A percentile compares a stretch with the other conserved stretches of the same genome.
These are phyloP conservation scores for Sporothrix inflata DNA, from an alignment of 2,329 filamentous ascomycete species.

Conservation along the genomic window DNA sequence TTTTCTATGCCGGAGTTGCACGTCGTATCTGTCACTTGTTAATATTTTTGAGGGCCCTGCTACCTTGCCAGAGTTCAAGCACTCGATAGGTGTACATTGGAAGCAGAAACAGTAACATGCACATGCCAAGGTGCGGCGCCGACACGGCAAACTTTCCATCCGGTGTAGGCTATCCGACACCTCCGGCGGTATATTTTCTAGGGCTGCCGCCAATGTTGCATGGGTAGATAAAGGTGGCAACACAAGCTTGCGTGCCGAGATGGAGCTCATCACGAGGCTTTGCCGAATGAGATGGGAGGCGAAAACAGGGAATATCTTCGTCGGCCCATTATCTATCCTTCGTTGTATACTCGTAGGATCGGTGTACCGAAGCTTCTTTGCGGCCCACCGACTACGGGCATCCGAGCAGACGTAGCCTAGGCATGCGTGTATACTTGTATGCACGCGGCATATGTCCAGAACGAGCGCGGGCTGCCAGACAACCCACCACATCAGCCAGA, in stretches of 20 bases:
- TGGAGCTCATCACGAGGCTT: not conserved
- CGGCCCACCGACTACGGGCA: not conserved
- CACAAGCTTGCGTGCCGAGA: not conserved
- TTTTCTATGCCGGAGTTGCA: not conserved
- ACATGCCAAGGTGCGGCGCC: not conserved
- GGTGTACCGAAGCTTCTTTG: slow-evolving; percentile 9
- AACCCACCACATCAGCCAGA: not conserved
- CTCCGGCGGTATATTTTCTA: not conserved
- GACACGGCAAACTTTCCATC: not conserved
- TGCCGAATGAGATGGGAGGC: not conserved
- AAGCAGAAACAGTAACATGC: not conserved
- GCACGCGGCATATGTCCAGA: not conserved
- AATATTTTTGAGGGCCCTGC: not conserved
- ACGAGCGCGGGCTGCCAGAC: too few species aligned
- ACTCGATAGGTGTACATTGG: not conserved
- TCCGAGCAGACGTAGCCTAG: not conserved
- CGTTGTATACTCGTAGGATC: not conserved
- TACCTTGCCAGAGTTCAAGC: not conserved
- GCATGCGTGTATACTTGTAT: not conserved
- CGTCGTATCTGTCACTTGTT: not conserved
- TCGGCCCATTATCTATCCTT: not conserved
- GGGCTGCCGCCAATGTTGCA: not conserved
- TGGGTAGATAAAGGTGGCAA: not conserved
- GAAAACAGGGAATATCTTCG: not conserved
- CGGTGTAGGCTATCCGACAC: not conserved